Evolutionary conservation across 2,329 filamentous ascomycete species (phyloP).

Genomic region (Cadophora sp.): DNA sequence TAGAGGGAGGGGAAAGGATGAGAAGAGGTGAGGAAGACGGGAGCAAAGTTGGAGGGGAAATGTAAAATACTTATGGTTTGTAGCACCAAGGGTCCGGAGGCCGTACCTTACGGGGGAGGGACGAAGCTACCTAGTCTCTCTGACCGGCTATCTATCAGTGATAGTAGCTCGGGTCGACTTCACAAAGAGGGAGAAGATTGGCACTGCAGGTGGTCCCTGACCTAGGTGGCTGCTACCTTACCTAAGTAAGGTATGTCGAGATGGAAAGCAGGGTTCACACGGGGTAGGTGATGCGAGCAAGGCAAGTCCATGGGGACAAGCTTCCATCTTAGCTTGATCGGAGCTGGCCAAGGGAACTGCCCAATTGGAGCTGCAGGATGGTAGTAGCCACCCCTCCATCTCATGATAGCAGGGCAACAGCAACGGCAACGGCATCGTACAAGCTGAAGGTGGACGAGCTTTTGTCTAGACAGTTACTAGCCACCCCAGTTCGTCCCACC

Average conservation of each 20-base stretch:
- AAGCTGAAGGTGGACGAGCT: too few species aligned
- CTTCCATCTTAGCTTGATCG: not conserved
- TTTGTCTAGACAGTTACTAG: too few species aligned
- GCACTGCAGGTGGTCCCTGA: not conserved
- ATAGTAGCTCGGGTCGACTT: slow-evolving; percentile 3
- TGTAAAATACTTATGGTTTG: slow-evolving; percentile 1
- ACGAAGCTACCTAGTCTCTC: not conserved
- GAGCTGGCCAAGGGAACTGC: not conserved
- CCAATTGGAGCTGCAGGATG: not conserved
- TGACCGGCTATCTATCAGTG: not conserved
- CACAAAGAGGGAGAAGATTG: slow-evolving; percentile 7
- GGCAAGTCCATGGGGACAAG: not conserved
- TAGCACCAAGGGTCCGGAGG: not conserved
- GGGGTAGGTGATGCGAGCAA: too few species aligned
- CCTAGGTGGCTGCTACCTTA: too few species aligned
- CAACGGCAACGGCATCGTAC: too few species aligned
- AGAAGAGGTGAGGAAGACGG: not conserved
- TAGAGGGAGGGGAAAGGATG: slow-evolving; percentile 1
- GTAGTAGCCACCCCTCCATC: too few species aligned
- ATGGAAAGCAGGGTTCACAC: slow-evolving; percentile 7
- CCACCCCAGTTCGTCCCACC: not conserved
- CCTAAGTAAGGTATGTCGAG: not conserved
- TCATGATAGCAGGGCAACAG: not conserved
- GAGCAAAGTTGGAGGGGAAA: not conserved
- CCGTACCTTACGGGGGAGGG: too few species aligned